Base-by-base conservation (phyloP, 2,329 filamentous ascomycete species). In the Neurospora sp. region DNA sequence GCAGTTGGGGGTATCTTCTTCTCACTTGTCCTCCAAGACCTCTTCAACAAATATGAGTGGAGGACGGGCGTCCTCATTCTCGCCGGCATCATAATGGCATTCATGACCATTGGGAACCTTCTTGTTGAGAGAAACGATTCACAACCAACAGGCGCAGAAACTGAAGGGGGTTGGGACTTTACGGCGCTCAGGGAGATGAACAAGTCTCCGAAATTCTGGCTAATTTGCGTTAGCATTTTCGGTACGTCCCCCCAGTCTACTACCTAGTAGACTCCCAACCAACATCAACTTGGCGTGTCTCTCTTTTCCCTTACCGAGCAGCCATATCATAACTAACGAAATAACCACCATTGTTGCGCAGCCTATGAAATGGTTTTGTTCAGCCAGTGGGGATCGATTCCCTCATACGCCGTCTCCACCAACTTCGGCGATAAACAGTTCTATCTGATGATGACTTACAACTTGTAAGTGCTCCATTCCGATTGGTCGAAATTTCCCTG, bases 361-460 rank as follows among this genome's bases (percentile, higher is more conserved):
- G 78, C 76, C 7, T 78, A 77, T 68, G 76, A 79, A 66, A 72
- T 78, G 6, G 75, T 78, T 5, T 74, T 79, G 19, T 78, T 76
- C 69, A 75, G 75, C 58, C 74, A 76, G 69, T 79, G 77, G 76
- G 76, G 75, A 17, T 75, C 76, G n/a, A 72, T 78, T 68, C 77
- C 76, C 4, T 73, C 73, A 13, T 78, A 76, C 72, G 75, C 76
- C 40, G 74, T 75, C 13, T 69, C 71, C 9, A 72, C 72, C 28
- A 69, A 72, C 36, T 71, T 76, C 42, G 76, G 74, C 1, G 69
- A 70, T 33, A 69, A 76, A 38, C 73, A 76, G 67, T 77, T 77
- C 67, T 76, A 76, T 40, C 70, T 78, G 23, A 76, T 77, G 71
- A 74, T 77, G 72, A 74, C 75, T 62, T 77, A 78, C 72, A 78